Evolutionary conservation across 108 stramenopile species (phyloP), one percentile per base, ranked within the genome.

Genomic region (Ochromonas danica): DNA sequence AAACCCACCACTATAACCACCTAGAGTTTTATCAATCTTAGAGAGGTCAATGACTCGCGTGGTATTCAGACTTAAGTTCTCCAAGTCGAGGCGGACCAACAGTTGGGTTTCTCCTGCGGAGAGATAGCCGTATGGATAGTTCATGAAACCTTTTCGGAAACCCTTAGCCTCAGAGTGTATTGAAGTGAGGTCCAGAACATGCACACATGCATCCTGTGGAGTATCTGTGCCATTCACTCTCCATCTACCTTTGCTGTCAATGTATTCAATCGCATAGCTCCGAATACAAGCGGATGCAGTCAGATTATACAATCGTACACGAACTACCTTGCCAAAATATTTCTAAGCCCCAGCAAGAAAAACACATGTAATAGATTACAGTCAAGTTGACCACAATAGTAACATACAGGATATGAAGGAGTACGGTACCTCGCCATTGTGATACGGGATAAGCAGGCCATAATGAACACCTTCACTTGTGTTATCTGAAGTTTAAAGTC

Each of bases 371-470:
- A 22, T 14, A 36, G 63, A 36, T 31, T 67, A 67, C 63, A 22
- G 22, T 57, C 17, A 57, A 10, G 51, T 17, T 22, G 22, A 57
- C 51, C 10, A 57, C 51, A 70, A 70, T 22, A 38, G 33, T 31
- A 22, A 70, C 67, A 70, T 22, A 10, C 14, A 10, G 14, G 40
- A 10, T 40, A 17, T 40, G 17, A 40, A 22, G 33, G n/a, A n/a
- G n/a, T n/a, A n/a, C n/a, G n/a, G n/a, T 10, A 77, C 83, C 33
- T 81, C 67, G 17, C 62, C 45, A 80, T 86, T 86, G 61, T 82
- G 81, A 79, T 84, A 84, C 22, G 87, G 87, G 3, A 87, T 85
- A 38, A 87, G 70, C 41, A 62, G 74, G 0, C 85, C 87, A 81
- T 71, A 82, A 45, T 41, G 81, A 6, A 79, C 80, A 1, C 67